Percentiles rank a stretch among this genome's conserved stretches.
These are phyloP conservation scores for Tricholoma matsutake DNA, from an alignment of 768 basidiomycete genomes.

Conservation along the genomic window DNA sequence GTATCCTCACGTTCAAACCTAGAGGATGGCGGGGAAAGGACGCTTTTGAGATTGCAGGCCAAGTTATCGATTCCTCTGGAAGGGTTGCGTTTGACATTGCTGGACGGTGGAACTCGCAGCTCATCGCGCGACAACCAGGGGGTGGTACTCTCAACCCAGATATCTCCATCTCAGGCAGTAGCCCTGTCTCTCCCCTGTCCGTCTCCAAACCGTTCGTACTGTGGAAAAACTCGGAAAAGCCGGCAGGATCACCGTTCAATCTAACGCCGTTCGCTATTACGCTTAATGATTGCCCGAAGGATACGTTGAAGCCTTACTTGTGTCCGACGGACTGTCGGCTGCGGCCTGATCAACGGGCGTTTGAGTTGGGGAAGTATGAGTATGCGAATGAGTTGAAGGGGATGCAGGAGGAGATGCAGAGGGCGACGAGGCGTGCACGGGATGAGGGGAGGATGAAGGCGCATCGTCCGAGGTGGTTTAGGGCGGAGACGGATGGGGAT, in stretches of 20 bases:
- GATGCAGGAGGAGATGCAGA: constrained; percentile 81
- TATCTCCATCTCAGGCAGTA: constrained; percentile 45
- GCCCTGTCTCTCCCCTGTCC: constrained; percentile 46
- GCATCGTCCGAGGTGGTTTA: constrained; percentile 88
- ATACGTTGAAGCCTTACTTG: constrained; percentile 65
- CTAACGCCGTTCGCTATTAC: constrained; percentile 93
- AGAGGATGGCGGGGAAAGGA: constrained; percentile 92
- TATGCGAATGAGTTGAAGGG: constrained; percentile 78
- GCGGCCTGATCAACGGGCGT: constrained; percentile 91
- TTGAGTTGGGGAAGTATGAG: constrained; percentile 86
- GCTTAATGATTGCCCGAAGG: constrained; percentile 80
- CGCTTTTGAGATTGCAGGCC: constrained; percentile 89
- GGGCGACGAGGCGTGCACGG: constrained; percentile 64
- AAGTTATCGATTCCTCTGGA: constrained; percentile 66
- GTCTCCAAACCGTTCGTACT: constrained; percentile 49
- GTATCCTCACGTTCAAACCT: constrained; percentile 92
- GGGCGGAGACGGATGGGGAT: constrained; percentile 77
- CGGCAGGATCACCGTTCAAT: constrained; percentile 80
- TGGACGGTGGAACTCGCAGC: constrained; percentile 93
- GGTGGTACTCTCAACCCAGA: constrained; percentile 70
- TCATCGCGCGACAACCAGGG: constrained; percentile 76
- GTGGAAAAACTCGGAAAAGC: constrained; percentile 91
- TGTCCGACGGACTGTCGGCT: constrained; percentile 91
- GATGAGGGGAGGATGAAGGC: constrained; percentile 71
- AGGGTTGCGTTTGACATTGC: constrained; percentile 82